Evolutionary conservation across 805 yeast species (phyloP), one percentile per base, ranked within the genome.

Genomic region (Zygosaccharomyces bisporus): DNA sequence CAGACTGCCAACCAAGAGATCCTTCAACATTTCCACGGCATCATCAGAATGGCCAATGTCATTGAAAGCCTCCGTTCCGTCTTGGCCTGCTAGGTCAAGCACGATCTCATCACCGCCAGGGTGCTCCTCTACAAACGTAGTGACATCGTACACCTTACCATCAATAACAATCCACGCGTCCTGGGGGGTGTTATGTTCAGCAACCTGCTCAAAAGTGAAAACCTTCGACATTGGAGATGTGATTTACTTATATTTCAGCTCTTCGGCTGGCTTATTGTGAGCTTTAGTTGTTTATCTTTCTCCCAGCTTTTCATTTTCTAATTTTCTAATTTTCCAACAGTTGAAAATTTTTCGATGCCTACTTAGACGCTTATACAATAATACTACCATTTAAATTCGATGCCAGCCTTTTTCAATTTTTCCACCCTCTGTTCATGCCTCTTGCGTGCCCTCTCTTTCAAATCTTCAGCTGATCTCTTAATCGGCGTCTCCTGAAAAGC

Each of bases 21-120:
- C 79, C 35, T 69, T 73, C 58, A 93, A 72, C 55, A 83, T 73
- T 57, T 83, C 93, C 56, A 81, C 80, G 32, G 99, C 98, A 55
- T 90, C 96, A 51, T 90, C 97, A 27, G 98, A 88, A 70, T 93
- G 99, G 27, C 99, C 99, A 63, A 93, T 90, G 58, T 91, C 97
- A 6, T 82, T 80, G 75, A 91, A 76, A 38, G 88, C 80, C 42
- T 77, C 78, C 7, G 96, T 86, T 45, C 89, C 90, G 63, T 88
- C 95, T 47, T 75, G 74, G 34, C 95, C 96, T 24, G 85, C 95
- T 60, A 80, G 75, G 55, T 86, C 95, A 40, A 78, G 67, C 45
- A 87, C 71, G 24, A 86, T 85, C 61, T 86, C 95, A 44, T 81
- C 83, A 45, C 95, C 95, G 61, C 95, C 95, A 19, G 84, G 83